Evolutionary conservation across 73 alveolate genomes (phyloP).

Genomic region (Paramecium octaurelia): DNA sequence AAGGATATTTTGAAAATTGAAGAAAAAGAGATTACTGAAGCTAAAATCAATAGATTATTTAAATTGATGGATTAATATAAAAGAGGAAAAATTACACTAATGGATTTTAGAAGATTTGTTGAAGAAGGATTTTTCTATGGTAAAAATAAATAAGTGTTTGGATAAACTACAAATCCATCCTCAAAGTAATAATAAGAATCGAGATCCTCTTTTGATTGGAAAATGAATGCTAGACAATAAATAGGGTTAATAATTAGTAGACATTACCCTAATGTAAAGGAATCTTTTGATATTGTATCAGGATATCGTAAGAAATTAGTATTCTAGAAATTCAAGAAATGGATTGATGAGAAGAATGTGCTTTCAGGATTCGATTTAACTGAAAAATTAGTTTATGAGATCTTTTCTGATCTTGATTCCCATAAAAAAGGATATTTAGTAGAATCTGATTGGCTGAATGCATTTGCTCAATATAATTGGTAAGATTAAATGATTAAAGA

Average conservation of each 20-base stretch:
- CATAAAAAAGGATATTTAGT: slow-evolving; percentile 87
- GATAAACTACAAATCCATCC: slow-evolving; percentile 41
- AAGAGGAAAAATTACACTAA: slow-evolving; percentile 70
- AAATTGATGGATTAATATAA: slow-evolving; percentile 79
- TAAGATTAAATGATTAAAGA: slow-evolving; percentile 72
- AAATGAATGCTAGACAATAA: slow-evolving; percentile 75
- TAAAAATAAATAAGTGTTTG: slow-evolving; percentile 43
- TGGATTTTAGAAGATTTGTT: slow-evolving; percentile 80
- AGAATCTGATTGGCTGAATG: slow-evolving; percentile 75
- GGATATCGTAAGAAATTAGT: slow-evolving; percentile 68
- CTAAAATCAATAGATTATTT: slow-evolving; percentile 82
- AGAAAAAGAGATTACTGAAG: slow-evolving; percentile 65
- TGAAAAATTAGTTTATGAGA: slow-evolving; percentile 64
- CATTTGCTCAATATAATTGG: slow-evolving; percentile 70
- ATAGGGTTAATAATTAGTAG: slow-evolving; percentile 76
- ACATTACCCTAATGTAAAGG: slow-evolving; percentile 63
- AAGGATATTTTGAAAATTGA: slow-evolving; percentile 69
- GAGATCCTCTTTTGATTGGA: slow-evolving; percentile 80
- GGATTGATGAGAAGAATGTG: slow-evolving; percentile 70
- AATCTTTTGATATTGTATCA: slow-evolving; percentile 68
- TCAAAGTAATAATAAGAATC: slow-evolving; percentile 56
- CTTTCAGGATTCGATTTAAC: slow-evolving; percentile 86
- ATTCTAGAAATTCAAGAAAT: slow-evolving; percentile 69
- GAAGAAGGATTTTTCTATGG: slow-evolving; percentile 70
- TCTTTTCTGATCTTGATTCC: slow-evolving; percentile 81